Conservation (phyloP, 352 stramenopile species). For the Globisporangium heterothallicum region DNA sequence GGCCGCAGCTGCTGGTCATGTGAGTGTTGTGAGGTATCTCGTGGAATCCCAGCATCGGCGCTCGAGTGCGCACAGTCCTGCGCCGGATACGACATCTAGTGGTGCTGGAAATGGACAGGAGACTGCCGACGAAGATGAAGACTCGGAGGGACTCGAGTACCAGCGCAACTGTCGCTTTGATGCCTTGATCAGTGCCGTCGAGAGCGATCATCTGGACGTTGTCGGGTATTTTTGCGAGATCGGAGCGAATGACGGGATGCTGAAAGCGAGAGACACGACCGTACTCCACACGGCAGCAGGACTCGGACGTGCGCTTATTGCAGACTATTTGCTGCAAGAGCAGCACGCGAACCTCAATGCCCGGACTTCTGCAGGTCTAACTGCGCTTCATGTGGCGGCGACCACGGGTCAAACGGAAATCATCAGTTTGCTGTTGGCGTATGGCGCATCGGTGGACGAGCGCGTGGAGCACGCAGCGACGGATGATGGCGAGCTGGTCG, state of each 20-base stretch:
- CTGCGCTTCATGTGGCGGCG: conserved; percentile 22
- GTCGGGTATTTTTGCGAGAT: conserved; percentile 15
- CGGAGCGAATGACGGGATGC: conserved; percentile 12
- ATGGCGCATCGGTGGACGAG: conserved; percentile 19
- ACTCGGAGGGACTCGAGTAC: no score
- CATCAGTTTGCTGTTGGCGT: conserved; percentile 23
- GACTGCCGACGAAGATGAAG: background rate
- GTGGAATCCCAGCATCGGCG: conserved; percentile 10
- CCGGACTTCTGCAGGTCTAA: conserved; percentile 13
- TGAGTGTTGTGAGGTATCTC: conserved; percentile 10
- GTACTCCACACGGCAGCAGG: conserved; percentile 13
- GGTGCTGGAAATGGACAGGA: background rate
- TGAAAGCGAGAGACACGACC: conserved; percentile 9
- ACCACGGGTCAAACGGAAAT: conserved; percentile 23
- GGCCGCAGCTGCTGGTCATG: conserved; percentile 5
- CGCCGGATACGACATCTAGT: background rate
- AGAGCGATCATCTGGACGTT: conserved; percentile 14
- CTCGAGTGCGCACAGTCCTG: background rate
- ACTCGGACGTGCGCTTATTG: conserved; percentile 9
- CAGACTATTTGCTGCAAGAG: conserved; percentile 14
- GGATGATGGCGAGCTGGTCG: conserved; percentile 9
- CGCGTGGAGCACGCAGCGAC: conserved; percentile 5
- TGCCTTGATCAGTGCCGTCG: conserved; percentile 10
- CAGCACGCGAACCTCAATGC: conserved; percentile 6
- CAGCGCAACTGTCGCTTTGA: conserved; percentile 7